Conservation (phyloP, 208 protist genomes). For the Phytomonas sp. region DNA sequence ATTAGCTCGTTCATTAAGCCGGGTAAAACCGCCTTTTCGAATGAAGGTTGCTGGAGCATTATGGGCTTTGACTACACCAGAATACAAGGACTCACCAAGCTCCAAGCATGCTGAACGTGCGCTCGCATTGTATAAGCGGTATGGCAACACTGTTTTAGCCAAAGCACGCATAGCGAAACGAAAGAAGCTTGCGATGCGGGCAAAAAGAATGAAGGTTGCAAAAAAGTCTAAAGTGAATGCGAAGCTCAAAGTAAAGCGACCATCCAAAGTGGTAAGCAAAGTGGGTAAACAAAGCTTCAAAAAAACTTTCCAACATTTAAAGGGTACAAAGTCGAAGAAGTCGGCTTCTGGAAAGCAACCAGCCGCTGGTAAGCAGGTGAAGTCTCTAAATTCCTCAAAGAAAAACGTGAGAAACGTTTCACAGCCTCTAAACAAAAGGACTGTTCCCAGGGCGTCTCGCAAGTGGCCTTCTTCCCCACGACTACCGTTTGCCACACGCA, state of each 20-base stretch:
- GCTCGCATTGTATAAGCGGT: background rate
- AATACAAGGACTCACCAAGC: background rate
- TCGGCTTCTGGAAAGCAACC: background rate
- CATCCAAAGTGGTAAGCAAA: background rate
- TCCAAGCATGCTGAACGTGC: background rate
- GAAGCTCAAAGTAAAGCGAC: background rate
- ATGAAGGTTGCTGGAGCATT: slow-evolving; percentile 15
- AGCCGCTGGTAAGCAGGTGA: background rate
- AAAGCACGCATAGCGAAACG: background rate
- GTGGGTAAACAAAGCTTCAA: background rate
- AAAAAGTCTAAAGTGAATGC: background rate
- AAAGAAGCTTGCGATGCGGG: background rate
- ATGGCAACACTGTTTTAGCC: background rate
- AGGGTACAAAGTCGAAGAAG: background rate
- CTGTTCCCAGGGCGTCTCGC: background rate
- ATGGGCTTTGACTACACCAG: slow-evolving; percentile 15
- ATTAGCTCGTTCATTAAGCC: slow-evolving; percentile 2
- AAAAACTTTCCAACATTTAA: background rate
- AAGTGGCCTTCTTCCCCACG: background rate
- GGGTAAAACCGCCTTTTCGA: background rate
- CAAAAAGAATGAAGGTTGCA: background rate
- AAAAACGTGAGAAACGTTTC: too few relatives aligned
- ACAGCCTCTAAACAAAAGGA: background rate
- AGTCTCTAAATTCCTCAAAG: too few relatives aligned
- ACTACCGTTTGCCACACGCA: background rate